Conservation (phyloP, 352 stramenopile genomes). For the Phytophthora capsici region DNA sequence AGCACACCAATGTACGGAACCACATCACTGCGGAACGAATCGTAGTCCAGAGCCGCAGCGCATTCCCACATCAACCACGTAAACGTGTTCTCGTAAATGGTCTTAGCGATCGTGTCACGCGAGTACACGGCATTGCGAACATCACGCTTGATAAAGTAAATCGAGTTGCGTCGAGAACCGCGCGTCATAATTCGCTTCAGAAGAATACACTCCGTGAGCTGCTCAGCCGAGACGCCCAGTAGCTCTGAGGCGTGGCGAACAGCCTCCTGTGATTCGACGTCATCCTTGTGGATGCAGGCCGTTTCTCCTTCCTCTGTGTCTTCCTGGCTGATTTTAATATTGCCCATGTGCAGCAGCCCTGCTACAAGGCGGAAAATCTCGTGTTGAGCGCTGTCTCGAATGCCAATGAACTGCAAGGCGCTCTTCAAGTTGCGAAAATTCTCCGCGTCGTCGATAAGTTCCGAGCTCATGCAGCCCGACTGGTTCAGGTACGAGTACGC, state of each 20-base stretch:
- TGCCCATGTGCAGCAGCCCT: constrained; percentile 80
- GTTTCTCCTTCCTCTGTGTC: constrained; percentile 81
- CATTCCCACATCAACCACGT: constrained; percentile 90
- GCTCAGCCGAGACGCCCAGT: constrained; percentile 66
- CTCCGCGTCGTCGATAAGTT: constrained; percentile 71
- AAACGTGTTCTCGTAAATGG: constrained; percentile 90
- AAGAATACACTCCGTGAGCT: constrained; percentile 79
- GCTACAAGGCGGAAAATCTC: constrained; percentile 82
- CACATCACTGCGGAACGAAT: constrained; percentile 81
- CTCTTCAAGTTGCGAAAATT: constrained; percentile 75
- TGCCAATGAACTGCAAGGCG: constrained; percentile 77
- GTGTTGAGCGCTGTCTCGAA: constrained; percentile 63
- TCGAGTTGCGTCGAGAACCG: constrained; percentile 72
- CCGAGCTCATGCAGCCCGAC: constrained; percentile 73
- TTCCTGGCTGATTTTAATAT: constrained; percentile 74
- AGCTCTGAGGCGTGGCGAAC: constrained; percentile 62
- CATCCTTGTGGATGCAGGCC: constrained; percentile 55
- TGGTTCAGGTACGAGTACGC: constrained; percentile 80
- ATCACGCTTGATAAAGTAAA: constrained; percentile 82
- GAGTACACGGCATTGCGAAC: constrained; percentile 77
- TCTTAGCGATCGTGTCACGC: constrained; percentile 91
- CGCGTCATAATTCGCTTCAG: constrained; percentile 84
- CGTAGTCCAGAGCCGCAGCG: constrained; percentile 77
- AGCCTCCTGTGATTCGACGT: constrained; percentile 54
- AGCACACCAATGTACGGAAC: constrained; percentile 91